These are phyloP conservation scores for Aspergillus mulundensis DNA, from an alignment of 495 filamentous ascomycete species.

Conservation along the genomic window DNA sequence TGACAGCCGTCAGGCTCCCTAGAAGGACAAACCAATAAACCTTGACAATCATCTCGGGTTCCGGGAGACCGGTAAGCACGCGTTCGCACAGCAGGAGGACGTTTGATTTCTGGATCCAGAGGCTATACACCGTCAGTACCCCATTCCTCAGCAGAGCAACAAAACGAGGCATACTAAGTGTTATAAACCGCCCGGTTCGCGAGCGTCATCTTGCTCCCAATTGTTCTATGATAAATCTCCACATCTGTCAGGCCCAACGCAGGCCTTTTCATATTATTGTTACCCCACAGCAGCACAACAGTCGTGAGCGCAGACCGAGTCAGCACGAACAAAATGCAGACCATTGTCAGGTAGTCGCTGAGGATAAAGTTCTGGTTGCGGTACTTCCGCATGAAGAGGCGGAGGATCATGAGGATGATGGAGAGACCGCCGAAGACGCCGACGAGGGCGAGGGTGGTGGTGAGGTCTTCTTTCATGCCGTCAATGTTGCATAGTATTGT, in stretches of 20 bases:
- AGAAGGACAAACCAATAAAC: conserved; percentile 7
- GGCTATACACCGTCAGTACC: conserved; percentile 1
- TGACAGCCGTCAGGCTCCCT: not conserved
- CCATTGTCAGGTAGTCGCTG: conserved; percentile 15
- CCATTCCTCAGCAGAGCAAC: too few relatives aligned
- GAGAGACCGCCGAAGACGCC: conserved; percentile 7
- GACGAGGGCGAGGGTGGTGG: conserved; percentile 3
- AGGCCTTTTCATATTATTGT: conserved; percentile 2
- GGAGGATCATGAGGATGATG: conserved; percentile 3
- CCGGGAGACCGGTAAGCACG: conserved; percentile 6
- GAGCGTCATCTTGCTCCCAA: conserved; percentile 8
- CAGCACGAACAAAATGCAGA: conserved; percentile 4
- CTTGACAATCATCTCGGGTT: conserved; percentile 13
- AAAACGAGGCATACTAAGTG: conserved; percentile 2
- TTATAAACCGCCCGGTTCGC: conserved; percentile 8
- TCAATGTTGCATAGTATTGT: not conserved
- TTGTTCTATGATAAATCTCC: conserved; percentile 4
- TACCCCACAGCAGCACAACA: conserved; percentile 11
- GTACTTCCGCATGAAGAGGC: conserved; percentile 11
- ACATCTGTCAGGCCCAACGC: not conserved
- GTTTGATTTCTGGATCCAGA: conserved; percentile 16
- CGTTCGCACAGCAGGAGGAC: conserved; percentile 13
- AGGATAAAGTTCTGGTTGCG: conserved; percentile 8
- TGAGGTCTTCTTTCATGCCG: not conserved
- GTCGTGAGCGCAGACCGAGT: conserved; percentile 1